phyloP scores from a whole-genome alignment of 176 grass and related monocot species.

The Raddia distichophylla region DNA sequence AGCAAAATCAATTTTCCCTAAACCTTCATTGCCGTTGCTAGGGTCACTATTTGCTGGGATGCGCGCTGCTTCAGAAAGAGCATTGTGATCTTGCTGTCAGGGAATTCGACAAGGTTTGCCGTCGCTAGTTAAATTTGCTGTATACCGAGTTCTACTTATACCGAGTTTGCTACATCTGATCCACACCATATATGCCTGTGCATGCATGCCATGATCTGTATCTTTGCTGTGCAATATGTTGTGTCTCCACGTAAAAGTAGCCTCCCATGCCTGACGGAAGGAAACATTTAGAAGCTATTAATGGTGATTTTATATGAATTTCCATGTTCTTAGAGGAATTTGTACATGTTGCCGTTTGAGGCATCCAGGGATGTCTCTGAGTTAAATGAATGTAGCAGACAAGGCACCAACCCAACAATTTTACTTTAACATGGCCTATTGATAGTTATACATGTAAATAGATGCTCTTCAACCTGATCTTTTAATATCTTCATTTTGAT shows the following conservation, averaged over 20 bases:
- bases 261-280: neutral
- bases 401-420: neutral
- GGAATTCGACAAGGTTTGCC: constrained; percentile 67
- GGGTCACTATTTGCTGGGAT: constrained; percentile 76
- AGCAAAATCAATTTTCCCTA: too few species aligned
- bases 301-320: neutral
- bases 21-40: constrained; percentile 34
- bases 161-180: neutral
- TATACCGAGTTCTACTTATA: neutral
- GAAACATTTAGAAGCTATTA: neutral
- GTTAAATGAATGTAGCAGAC: neutral
- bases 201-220: neutral
- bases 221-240: neutral
- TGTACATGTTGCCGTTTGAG: neutral
- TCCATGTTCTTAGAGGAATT: neutral
- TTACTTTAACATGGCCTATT: neutral
- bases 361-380: neutral
- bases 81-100: constrained; percentile 50
- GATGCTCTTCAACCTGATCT: neutral
- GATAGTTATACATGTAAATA: neutral
- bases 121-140: neutral
- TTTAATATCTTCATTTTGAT: constrained; percentile 8
- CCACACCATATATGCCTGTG: neutral
- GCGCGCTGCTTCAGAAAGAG: constrained; percentile 67
- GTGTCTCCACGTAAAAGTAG: neutral